A percentile compares a stretch with the other conserved stretches of the same genome.
These are phyloP conservation scores for Lipomyces orientalis DNA, from an alignment of 805 yeast species.

Conservation along the genomic window DNA sequence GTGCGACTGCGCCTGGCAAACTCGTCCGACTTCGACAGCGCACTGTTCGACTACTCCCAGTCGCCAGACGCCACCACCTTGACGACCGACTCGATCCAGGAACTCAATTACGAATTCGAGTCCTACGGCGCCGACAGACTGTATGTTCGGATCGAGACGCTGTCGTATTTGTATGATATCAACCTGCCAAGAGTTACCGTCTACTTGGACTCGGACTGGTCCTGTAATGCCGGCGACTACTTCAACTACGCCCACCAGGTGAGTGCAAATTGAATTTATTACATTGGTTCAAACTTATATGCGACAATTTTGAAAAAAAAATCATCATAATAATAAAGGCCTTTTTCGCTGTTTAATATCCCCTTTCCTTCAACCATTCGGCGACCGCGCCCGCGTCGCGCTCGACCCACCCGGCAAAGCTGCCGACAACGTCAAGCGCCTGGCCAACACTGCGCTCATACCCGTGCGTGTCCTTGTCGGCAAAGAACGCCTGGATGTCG, in stretches of 20 bases:
- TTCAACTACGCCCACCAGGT: no score
- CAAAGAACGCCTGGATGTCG: slow-evolving; percentile 54
- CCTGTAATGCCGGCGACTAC: neutral
- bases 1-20: neutral
- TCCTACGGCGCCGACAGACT: no score
- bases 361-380: slow-evolving; percentile 50
- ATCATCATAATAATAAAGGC: no score
- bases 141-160: neutral
- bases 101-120: neutral
- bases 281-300: no score
- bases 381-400: slow-evolving; percentile 53
- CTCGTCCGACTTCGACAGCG: neutral
- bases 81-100: neutral
- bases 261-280: no score
- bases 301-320: no score
- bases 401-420: slow-evolving; percentile 57
- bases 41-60: neutral
- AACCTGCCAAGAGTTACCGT: neutral
- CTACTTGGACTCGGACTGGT: neutral
- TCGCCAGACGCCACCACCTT: neutral
- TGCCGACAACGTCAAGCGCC: slow-evolving; percentile 59
- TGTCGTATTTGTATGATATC: neutral
- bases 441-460: slow-evolving; percentile 64
- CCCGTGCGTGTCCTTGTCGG: slow-evolving; percentile 55
- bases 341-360: slow-evolving; percentile 12